Percentiles rank a stretch among this genome's conserved stretches.
Evolutionary conservation across 1,284 basidiomycete genomes (phyloP).

Genomic region (Puccinia sorghi): DNA sequence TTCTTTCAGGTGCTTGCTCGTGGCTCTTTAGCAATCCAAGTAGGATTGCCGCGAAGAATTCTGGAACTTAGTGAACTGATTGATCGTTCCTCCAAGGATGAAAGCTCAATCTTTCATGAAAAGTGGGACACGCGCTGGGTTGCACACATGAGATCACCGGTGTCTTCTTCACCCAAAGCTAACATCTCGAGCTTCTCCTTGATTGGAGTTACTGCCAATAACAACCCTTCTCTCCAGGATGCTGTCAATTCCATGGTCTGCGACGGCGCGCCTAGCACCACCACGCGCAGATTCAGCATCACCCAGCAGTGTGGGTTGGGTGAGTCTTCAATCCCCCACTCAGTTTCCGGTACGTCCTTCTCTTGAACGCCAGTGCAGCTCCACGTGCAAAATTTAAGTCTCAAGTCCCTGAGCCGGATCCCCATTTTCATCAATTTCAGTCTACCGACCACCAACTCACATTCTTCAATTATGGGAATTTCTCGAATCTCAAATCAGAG

Average conservation of each 20-base stretch:
- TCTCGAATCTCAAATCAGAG: conserved; percentile 22
- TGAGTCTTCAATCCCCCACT: conserved; percentile 7
- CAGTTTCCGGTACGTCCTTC: conserved; percentile 31
- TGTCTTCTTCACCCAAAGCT: neutral
- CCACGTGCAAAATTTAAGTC: neutral
- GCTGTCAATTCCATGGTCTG: conserved; percentile 6
- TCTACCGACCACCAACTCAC: conserved; percentile 37
- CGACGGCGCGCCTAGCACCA: conserved; percentile 6
- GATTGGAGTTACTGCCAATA: conserved; percentile 27
- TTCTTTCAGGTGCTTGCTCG: conserved; percentile 18
- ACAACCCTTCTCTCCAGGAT: neutral
- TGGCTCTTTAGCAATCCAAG: conserved; percentile 32
- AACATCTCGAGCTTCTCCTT: conserved; percentile 36
- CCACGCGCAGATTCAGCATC: conserved; percentile 36
- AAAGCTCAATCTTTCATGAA: conserved; percentile 44
- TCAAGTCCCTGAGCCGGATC: neutral
- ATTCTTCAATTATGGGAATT: conserved; percentile 45
- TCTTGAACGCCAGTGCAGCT: neutral
- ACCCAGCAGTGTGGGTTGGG: conserved; percentile 32
- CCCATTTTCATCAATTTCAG: neutral
- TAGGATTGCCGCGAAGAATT: conserved; percentile 36
- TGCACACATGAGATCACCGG: conserved; percentile 2
- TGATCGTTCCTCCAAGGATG: conserved; percentile 23
- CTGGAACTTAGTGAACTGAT: conserved; percentile 45
- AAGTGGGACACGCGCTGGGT: conserved; percentile 45